Evolutionary conservation across 306 rosid species (phyloP), one percentile per base, ranked within the genome.

Genomic region (Heteromeles arbutifolia): DNA sequence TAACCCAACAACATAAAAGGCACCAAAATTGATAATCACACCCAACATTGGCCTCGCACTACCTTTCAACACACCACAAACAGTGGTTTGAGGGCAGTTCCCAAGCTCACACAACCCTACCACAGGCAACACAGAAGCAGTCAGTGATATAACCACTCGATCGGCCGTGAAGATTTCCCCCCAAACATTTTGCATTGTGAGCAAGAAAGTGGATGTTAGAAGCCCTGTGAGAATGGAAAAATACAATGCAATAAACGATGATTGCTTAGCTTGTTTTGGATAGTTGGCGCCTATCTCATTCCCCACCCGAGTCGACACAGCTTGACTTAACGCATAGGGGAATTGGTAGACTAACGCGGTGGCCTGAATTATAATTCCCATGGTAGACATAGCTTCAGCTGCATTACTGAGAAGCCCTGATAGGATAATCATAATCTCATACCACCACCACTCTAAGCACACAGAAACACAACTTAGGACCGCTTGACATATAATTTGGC

Each of bases 391-490:
- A 0, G 85, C 45, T 2, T 85, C 86, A 0, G 73, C 37, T 3
- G 82, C 78, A 48, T 84, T 77, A 4, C 4, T 0, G 18, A 88
- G 50, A 8, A 81, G 32, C 4, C 86, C 89, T 0, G 83, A 83
- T 39, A 88, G 57, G 2, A 83, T 9, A 2, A 81, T 80, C 75
- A 88, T 58, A 15, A 88, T 10, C 78, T 87, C 88, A 13, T 88
- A 88, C 89, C 91, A 85, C 89, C 89, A 83, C 91, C 87, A 85
- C 41, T 88, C 88, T 39, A 85, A 63, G 67, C 88, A 86, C 21
- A 84, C 61, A 0, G 84, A 82, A 22, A 74, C 1, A 54, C 90
- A 84, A 22, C 85, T 84, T 3, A 88, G 90, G 31, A 80, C 19
- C 2, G 87, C 84, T 56, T 86, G 87, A 13, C 6, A 5, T 6